A percentile compares a stretch with the other conserved stretches of the same genome.
Evolutionary conservation across 371 early-diverging fungal species (phyloP).

Genomic region (Apophysomyces sp.): DNA sequence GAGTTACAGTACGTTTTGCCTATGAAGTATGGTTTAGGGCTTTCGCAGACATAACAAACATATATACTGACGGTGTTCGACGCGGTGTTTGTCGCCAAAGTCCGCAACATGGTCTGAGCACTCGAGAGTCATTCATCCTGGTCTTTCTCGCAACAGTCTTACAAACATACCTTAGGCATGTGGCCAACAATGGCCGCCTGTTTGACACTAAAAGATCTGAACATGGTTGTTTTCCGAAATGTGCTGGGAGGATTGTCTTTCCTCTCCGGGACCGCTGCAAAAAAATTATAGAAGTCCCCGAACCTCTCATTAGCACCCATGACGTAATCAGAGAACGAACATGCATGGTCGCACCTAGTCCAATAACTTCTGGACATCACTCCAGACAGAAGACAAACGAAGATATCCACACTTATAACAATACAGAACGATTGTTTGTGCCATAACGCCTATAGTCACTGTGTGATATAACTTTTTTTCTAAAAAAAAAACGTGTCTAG

Average conservation of each 20-base stretch:
- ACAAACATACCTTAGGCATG: neutral
- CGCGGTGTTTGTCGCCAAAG: neutral
- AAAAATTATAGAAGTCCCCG: neutral
- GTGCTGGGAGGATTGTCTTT: neutral
- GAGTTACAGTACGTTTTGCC: conserved; percentile 81
- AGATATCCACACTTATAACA: no score
- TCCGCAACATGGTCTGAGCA: neutral
- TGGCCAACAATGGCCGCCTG: neutral
- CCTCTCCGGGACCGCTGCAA: neutral
- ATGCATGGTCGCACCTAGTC: no score
- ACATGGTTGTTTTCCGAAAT: neutral
- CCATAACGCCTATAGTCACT: no score
- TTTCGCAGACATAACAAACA: neutral
- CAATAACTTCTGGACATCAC: no score
- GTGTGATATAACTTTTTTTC: no score
- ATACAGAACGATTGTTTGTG: no score
- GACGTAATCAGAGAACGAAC: no score
- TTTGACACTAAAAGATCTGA: neutral
- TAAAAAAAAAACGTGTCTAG: no score
- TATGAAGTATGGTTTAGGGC: neutral
- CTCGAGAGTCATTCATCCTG: neutral
- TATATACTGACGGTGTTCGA: neutral
- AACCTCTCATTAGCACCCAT: no score
- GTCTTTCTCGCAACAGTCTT: neutral
- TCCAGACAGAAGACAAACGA: no score